A percentile compares a stretch with the other conserved stretches of the same genome.
These are phyloP conservation scores for Purpureocillium lavendulum DNA, from an alignment of 2,329 filamentous ascomycete genomes.

Conservation along the genomic window DNA sequence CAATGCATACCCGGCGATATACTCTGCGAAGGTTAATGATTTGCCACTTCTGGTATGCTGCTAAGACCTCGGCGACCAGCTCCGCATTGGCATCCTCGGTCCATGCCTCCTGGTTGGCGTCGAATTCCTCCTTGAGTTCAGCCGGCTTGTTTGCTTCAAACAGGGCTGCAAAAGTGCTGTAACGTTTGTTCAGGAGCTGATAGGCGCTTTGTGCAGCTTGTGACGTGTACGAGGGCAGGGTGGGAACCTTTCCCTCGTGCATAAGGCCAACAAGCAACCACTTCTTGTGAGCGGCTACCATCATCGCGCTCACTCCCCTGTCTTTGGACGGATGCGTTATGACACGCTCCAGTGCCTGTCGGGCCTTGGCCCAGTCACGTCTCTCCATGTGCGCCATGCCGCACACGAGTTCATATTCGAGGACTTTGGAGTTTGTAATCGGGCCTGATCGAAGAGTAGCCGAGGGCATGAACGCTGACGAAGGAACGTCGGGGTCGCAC, in stretches of 20 bases:
- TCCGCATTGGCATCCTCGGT: slow-evolving; percentile 62
- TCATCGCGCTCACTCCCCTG: slow-evolving; percentile 61
- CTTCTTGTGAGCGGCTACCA: slow-evolving; percentile 87
- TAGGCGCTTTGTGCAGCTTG: slow-evolving; percentile 46
- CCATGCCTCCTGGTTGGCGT: slow-evolving; percentile 52
- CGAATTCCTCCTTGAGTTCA: slow-evolving; percentile 56
- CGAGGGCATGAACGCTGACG: slow-evolving; percentile 50
- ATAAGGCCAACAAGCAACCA: slow-evolving; percentile 76
- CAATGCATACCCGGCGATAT: slow-evolving; percentile 53
- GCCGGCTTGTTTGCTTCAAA: slow-evolving; percentile 51
- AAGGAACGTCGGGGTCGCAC: slow-evolving; percentile 36
- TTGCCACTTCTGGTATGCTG: slow-evolving; percentile 67
- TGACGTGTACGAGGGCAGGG: slow-evolving; percentile 48
- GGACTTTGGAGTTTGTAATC: slow-evolving; percentile 43
- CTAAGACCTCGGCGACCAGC: slow-evolving; percentile 60
- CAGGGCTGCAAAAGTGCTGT: slow-evolving; percentile 58
- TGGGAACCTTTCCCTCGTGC: slow-evolving; percentile 49
- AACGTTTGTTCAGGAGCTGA: slow-evolving; percentile 54
- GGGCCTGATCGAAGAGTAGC: slow-evolving; percentile 48
- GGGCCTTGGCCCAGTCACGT: slow-evolving; percentile 54
- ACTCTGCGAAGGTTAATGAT: slow-evolving; percentile 65
- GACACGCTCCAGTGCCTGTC: slow-evolving; percentile 53
- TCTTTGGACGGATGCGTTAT: slow-evolving; percentile 60
- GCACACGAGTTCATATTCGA: slow-evolving; percentile 59
- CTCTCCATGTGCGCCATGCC: slow-evolving; percentile 57